These are phyloP conservation scores for Metarhizium rileyi DNA, from an alignment of 2,329 filamentous ascomycete species.

Conservation along the genomic window DNA sequence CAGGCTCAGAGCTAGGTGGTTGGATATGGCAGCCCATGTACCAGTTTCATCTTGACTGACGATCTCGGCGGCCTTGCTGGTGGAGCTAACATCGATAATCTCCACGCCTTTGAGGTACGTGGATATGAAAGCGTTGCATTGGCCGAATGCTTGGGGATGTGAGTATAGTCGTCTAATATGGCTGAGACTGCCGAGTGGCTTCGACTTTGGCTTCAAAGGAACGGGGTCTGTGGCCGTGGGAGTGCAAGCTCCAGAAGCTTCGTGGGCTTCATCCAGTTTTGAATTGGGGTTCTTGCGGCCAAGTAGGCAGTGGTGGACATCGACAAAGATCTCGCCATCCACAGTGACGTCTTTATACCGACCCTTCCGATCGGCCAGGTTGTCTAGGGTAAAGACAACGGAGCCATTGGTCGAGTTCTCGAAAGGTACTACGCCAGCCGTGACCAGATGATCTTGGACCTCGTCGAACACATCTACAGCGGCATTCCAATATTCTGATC, in stretches of 20 bases:
- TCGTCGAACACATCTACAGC: constrained; percentile 66
- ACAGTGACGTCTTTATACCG: constrained; percentile 62
- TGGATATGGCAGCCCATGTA: constrained; percentile 67
- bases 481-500: not conserved
- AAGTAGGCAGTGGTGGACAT: constrained; percentile 81
- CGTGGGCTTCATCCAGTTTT: constrained; percentile 18
- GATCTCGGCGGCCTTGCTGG: constrained; percentile 74
- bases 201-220: constrained; percentile 33
- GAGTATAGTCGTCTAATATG: constrained; percentile 74
- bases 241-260: constrained; percentile 36
- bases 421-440: constrained; percentile 80
- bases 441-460: constrained; percentile 56
- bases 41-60: constrained; percentile 50
- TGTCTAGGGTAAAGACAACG: constrained; percentile 82
- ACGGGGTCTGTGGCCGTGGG: constrained; percentile 37
- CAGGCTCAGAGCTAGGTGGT: constrained; percentile 59
- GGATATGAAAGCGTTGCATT: constrained; percentile 70
- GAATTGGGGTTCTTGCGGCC: constrained; percentile 33
- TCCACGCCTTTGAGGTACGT: constrained; percentile 64
- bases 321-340: constrained; percentile 74
- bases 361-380: constrained; percentile 65
- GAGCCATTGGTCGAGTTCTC: constrained; percentile 95
- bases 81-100: constrained; percentile 74
- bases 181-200: constrained; percentile 41
- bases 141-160: constrained; percentile 91